These are phyloP conservation scores for Pyrus betulifolia DNA, from an alignment of 306 rosid species.

Conservation along the genomic window DNA sequence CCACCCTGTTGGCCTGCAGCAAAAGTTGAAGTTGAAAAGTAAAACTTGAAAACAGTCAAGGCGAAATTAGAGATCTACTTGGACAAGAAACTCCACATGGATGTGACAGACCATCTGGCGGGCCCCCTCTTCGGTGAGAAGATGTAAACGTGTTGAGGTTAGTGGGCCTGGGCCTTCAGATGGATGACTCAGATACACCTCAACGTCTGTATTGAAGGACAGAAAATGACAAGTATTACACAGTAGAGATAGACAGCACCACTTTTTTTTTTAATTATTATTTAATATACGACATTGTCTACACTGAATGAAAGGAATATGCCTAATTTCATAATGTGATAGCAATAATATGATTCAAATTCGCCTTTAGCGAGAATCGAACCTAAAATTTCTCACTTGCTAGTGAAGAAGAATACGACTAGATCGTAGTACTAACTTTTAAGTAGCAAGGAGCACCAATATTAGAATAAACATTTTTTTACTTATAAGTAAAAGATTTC, in stretches of 20 bases:
- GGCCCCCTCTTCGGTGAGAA: neutral
- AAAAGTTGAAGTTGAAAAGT: no score
- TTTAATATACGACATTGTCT: no score
- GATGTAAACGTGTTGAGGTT: neutral
- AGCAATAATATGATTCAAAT: no score
- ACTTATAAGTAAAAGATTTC: no score
- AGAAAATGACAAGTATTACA: neutral
- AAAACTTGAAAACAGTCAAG: neutral
- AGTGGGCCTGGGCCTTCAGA: slow-evolving; percentile 13
- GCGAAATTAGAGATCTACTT: neutral
- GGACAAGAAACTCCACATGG: neutral
- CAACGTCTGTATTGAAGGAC: neutral
- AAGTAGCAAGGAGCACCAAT: no score
- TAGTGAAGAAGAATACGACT: no score
- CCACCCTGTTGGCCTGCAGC: no score
- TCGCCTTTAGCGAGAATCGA: accelerated
- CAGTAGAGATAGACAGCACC: no score
- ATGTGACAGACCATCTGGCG: neutral
- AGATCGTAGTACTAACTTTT: no score
- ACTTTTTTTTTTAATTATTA: no score
- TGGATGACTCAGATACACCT: slow-evolving; percentile 33
- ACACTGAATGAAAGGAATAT: accelerated
- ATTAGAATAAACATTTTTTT: no score
- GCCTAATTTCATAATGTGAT: accelerated
- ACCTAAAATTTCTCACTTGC: no score